Conservation (phyloP, 1,284 basidiomycete genomes). For the Trichosporon inkin region DNA sequence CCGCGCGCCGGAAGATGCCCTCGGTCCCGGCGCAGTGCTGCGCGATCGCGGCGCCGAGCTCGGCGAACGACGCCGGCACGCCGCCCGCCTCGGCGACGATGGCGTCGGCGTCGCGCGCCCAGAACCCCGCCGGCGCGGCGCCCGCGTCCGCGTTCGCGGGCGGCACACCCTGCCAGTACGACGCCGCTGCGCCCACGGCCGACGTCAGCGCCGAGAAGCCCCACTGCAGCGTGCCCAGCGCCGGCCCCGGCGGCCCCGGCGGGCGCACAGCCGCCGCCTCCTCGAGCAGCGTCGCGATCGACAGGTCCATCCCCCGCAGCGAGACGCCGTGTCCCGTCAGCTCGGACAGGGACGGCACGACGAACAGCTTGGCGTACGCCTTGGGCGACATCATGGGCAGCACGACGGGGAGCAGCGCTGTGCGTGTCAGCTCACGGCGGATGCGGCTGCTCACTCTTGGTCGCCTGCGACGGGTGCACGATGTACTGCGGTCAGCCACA, state of each 20-base stretch:
- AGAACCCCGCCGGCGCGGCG: not conserved
- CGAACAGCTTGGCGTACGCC: slow-evolving; percentile 40
- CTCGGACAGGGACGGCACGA: slow-evolving; percentile 29
- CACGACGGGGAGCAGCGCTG: slow-evolving; percentile 36
- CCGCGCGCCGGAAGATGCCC: slow-evolving; percentile 39
- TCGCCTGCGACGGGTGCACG: slow-evolving; percentile 39
- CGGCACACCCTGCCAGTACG: not conserved
- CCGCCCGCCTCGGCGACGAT: slow-evolving; percentile 25
- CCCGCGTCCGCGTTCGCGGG: not conserved
- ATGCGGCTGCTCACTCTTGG: slow-evolving; percentile 28
- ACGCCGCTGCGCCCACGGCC: slow-evolving; percentile 8
- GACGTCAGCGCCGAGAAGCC: slow-evolving; percentile 6
- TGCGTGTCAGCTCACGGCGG: not conserved
- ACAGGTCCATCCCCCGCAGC: slow-evolving; percentile 33
- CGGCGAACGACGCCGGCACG: slow-evolving; percentile 25
- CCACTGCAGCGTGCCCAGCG: slow-evolving; percentile 1
- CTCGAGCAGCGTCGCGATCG: slow-evolving; percentile 28
- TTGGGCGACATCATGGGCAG: slow-evolving; percentile 43
- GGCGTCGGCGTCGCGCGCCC: slow-evolving; percentile 18
- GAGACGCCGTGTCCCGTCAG: slow-evolving; percentile 26
- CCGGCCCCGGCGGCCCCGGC: not conserved
- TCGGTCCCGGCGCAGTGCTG: slow-evolving; percentile 29
- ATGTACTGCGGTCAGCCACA: slow-evolving; percentile 30
- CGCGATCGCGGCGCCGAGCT: slow-evolving; percentile 31
- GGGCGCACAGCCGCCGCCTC: slow-evolving; percentile 23